Evolutionary conservation across 1,139 yeast species (phyloP).

Genomic region (Saccharomyces hybrid): DNA sequence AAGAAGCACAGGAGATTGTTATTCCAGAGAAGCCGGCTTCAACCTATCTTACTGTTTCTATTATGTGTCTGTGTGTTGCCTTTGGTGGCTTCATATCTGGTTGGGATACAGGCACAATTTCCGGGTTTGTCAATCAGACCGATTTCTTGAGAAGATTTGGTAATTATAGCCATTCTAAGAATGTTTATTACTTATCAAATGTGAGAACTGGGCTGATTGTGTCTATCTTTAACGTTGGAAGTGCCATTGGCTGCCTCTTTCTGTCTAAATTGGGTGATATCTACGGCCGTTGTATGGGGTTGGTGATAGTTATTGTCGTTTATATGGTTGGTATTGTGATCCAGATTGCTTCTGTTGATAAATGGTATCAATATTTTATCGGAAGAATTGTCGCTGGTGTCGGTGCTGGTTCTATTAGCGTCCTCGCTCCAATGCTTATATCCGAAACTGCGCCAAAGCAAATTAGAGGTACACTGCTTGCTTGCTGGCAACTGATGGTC

Average conservation of each 20-base stretch:
- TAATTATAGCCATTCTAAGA: conserved; percentile 27
- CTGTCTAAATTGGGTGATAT: conserved; percentile 50
- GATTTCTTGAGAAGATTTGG: conserved; percentile 54
- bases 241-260: conserved; percentile 54
- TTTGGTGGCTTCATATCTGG: conserved; percentile 69
- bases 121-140: conserved; percentile 68
- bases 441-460: conserved; percentile 60
- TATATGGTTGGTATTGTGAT: not conserved
- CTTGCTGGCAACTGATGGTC: conserved; percentile 57
- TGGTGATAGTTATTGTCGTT: not conserved
- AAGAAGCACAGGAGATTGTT: not conserved
- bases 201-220: conserved; percentile 55
- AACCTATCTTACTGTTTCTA: conserved; percentile 29
- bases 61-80: conserved; percentile 44
- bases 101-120: conserved; percentile 74
- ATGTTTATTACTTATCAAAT: conserved; percentile 39
- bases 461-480: conserved; percentile 59
- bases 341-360: not conserved
- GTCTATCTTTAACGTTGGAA: conserved; percentile 60
- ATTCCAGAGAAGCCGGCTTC: conserved; percentile 26
- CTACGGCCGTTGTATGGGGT: conserved; percentile 42
- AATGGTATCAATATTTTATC: not conserved
- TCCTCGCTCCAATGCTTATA: conserved; percentile 54
- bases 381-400: conserved; percentile 43
- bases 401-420: conserved; percentile 57